Evolutionary conservation across 2,329 filamentous ascomycete genomes (phyloP), one percentile per base, ranked within the genome.

Genomic region (Pseudogymnoascus sp.): DNA sequence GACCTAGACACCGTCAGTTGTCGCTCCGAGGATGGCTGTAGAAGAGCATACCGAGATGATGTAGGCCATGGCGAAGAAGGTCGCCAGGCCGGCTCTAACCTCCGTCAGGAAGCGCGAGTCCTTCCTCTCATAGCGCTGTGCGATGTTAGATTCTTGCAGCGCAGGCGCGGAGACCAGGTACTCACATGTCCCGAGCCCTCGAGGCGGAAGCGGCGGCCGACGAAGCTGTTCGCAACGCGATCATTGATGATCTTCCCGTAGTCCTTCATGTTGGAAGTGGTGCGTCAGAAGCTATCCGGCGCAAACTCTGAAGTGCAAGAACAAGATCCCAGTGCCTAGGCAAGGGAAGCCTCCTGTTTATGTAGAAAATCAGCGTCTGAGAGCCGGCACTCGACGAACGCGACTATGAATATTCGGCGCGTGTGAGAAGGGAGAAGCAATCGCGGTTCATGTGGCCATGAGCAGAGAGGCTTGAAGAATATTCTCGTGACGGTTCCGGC

Each of bases 151-250:
- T 41, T 61, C 63, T 69, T 14, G 21, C 43, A 34, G 13, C 63
- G 41, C 36, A 62, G 45, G 31, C 43, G 23, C 23, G 36, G 16
- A 51, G 25, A 57, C 6, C 28, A 6, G 51, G n/a, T 19, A 82
- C 86, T 80, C 83, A 90, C 89, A 83, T 93, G 90, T 71, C 90
- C 90, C 41, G 85, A 92, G 68, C 90, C 90, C 67, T 96, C 90
- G 43, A 96, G 84, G 69, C 86, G 85, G 77, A 96, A 96, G 79
- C 87, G 90, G 69, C 81, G 80, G 67, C 90, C 90, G 65, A 92
- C 81, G 36, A 81, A 75, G 73, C 86, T 87, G 67, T 77, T 78
- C 66, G 89, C 90, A 69, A 92, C 82, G 66, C 78, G 80, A 67
- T 72, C 71, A 73, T 88, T 86, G 73, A 79, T 71, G 3, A 72